Percentiles rank a stretch among this genome's conserved stretches.
Conservation (phyloP, 768 basidiomycete genomes). For the Mycena maculata region DNA sequence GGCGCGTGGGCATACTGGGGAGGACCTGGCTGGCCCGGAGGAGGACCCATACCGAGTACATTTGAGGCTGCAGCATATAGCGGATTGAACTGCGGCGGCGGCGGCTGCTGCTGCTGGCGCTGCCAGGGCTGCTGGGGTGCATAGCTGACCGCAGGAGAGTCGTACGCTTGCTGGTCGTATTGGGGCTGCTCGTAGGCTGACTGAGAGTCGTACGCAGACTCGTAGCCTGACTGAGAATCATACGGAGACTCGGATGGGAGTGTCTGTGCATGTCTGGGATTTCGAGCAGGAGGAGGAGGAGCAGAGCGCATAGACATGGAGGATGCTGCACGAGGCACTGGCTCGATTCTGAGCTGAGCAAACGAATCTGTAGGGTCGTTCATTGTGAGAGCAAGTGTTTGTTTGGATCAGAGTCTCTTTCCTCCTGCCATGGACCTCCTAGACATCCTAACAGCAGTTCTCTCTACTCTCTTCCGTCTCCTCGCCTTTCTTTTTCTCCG, state of each 20-base stretch:
- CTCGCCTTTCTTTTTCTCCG: constrained; percentile 61
- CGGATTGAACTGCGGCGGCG: constrained; percentile 61
- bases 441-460: constrained; percentile 9
- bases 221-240: constrained; percentile 34
- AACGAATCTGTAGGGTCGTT: constrained; percentile 50
- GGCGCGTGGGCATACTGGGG: constrained; percentile 34
- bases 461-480: constrained; percentile 56
- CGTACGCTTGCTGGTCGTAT: constrained; percentile 5
- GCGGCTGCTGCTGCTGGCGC: constrained; percentile 35
- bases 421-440: constrained; percentile 10
- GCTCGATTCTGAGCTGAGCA: constrained; percentile 65
- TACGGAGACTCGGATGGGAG: constrained; percentile 45
- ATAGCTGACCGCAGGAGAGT: constrained; percentile 31
- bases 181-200: constrained; percentile 31
- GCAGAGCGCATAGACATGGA: constrained; percentile 62
- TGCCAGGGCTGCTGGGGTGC: constrained; percentile 35
- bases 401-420: too few relatives aligned
- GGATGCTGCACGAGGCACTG: constrained; percentile 65
- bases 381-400: too few relatives aligned
- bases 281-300: constrained; percentile 39
- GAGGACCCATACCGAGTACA: constrained; percentile 82
- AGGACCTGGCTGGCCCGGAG: constrained; percentile 51
- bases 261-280: constrained; percentile 56
- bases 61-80: constrained; percentile 83
- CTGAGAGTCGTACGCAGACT: constrained; percentile 26